phyloP scores from a whole-genome alignment of 805 yeast species.

The Wickerhamomyces hampshirensis region DNA sequence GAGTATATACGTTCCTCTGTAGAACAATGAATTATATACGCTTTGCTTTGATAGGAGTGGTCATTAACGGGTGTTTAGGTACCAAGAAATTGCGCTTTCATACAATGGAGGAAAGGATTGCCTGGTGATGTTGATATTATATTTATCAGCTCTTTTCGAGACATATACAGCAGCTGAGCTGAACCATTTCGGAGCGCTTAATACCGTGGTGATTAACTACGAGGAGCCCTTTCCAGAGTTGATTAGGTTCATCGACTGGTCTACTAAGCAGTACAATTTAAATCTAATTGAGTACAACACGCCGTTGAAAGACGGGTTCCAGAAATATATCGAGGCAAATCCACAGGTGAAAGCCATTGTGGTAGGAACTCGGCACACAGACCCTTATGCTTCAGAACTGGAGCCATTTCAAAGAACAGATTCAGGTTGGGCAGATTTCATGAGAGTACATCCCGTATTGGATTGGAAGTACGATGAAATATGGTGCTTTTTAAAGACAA shows the following conservation, averaged over 20 bases:
- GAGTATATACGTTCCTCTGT: neutral
- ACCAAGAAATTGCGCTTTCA: slow-evolving; percentile 70
- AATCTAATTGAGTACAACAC: slow-evolving; percentile 34
- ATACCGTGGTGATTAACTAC: slow-evolving; percentile 71
- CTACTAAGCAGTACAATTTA: slow-evolving; percentile 53
- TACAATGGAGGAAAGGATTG: slow-evolving; percentile 98
- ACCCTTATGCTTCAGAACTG: slow-evolving; percentile 71
- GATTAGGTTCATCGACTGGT: slow-evolving; percentile 54
- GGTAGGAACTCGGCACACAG: slow-evolving; percentile 85
- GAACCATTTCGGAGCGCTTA: slow-evolving; percentile 29
- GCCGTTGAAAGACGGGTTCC: slow-evolving; percentile 63
- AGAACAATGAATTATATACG: slow-evolving; percentile 2
- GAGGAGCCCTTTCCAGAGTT: slow-evolving; percentile 70
- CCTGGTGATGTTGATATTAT: slow-evolving; percentile 75
- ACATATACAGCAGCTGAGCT: slow-evolving; percentile 14
- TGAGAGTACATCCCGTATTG: slow-evolving; percentile 81
- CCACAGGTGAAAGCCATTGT: slow-evolving; percentile 65
- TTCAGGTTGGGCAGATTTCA: slow-evolving; percentile 85
- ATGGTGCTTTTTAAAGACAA: slow-evolving; percentile 72
- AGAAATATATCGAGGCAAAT: slow-evolving; percentile 47
- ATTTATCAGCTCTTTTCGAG: slow-evolving; percentile 51
- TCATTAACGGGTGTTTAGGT: too few relatives aligned
- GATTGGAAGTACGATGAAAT: slow-evolving; percentile 82
- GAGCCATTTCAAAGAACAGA: slow-evolving; percentile 70
- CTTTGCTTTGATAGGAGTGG: too few relatives aligned